These are phyloP conservation scores for Microbotryum silenes-acaulis DNA, from an alignment of 1,284 basidiomycete species.

Conservation along the genomic window DNA sequence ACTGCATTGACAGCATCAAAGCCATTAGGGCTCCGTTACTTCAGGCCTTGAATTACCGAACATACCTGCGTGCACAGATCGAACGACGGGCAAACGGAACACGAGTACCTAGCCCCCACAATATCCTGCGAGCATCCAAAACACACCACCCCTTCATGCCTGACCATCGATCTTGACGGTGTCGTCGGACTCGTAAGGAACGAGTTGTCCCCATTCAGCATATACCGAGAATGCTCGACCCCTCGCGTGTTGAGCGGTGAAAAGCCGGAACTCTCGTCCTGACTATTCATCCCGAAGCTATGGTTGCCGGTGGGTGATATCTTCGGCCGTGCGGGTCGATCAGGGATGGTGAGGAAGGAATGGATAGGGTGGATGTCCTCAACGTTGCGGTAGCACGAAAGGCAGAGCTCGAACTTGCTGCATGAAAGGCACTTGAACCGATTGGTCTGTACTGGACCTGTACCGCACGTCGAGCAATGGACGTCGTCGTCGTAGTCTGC, in stretches of 20 bases:
- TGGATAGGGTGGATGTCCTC: conserved; percentile 11
- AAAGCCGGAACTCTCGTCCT: too few species aligned
- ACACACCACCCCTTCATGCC: conserved; percentile 1
- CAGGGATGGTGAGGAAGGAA: conserved; percentile 10
- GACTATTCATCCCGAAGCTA: too few species aligned
- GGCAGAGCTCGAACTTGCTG: conserved; percentile 8
- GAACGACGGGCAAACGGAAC: conserved; percentile 2
- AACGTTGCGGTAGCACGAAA: conserved; percentile 7
- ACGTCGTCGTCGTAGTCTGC: conserved; percentile 12
- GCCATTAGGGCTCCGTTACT: background rate
- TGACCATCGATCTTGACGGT: background rate
- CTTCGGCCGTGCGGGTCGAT: conserved; percentile 4
- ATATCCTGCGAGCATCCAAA: conserved; percentile 4
- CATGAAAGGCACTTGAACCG: conserved; percentile 8
- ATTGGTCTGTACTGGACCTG: conserved; percentile 4
- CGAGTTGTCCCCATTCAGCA: too few species aligned
- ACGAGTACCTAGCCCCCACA: conserved; percentile 4
- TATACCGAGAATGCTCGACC: too few species aligned
- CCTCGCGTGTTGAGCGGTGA: too few species aligned
- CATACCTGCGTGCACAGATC: conserved; percentile 5
- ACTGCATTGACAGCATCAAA: background rate
- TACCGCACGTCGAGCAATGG: conserved; percentile 1
- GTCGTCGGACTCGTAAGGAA: too few species aligned
- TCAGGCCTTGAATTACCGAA: background rate
- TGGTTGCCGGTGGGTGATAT: too few species aligned